Conservation (phyloP, 345 rosid genomes). For the Eucalyptus fibrosa region DNA sequence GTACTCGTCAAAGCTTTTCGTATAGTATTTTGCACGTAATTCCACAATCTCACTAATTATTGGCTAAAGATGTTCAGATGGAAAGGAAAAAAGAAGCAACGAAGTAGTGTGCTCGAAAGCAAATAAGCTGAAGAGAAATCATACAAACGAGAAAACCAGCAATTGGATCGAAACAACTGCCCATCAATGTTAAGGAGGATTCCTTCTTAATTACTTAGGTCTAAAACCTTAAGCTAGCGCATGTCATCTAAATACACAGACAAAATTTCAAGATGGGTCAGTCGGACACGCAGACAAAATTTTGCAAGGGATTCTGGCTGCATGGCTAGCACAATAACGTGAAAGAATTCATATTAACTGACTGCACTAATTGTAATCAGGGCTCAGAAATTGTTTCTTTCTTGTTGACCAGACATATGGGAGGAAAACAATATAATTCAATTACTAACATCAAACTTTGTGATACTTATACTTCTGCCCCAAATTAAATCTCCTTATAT, state of each 20-base stretch:
- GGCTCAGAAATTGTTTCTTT: not conserved
- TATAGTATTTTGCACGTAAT: not conserved
- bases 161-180: not conserved
- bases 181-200: not conserved
- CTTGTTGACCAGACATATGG: not conserved
- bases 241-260: not conserved
- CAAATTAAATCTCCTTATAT: slow-evolving; percentile 57
- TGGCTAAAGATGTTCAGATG: not conserved
- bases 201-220: not conserved
- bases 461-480: slow-evolving; percentile 75
- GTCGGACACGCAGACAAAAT: not conserved
- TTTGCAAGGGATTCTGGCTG: not conserved
- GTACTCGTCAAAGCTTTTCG: not conserved
- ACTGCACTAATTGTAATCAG: not conserved
- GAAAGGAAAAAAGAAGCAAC: not conserved
- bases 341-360: not conserved
- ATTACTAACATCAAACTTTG: slow-evolving; percentile 13
- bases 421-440: not conserved
- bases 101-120: not conserved
- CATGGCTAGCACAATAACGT: not conserved
- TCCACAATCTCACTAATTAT: not conserved
- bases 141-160: not conserved
- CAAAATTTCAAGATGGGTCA: not conserved
- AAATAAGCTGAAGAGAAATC: not conserved
- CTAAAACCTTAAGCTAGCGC: not conserved